Conservation (phyloP, 371 early-diverging fungal species). For the Mortierella sp. region DNA sequence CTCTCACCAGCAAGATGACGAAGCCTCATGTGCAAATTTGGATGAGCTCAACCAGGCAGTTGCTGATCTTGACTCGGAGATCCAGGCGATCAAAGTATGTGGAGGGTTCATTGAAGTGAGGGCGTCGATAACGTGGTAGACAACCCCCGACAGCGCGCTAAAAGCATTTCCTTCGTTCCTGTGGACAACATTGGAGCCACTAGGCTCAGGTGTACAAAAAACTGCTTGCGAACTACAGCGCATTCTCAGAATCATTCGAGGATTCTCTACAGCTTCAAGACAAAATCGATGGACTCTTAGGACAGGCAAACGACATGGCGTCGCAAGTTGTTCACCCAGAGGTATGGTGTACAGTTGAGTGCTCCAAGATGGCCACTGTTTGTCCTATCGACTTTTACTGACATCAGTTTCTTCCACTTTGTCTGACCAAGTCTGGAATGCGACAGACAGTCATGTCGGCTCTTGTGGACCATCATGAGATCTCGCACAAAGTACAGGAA, state of each 20-base stretch:
- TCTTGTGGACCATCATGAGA: conserved; percentile 43
- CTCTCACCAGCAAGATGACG: neutral
- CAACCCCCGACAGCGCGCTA: too few species aligned
- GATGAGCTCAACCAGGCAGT: conserved; percentile 26
- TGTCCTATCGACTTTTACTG: neutral
- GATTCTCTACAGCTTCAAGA: conserved; percentile 42
- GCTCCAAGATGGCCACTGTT: neutral
- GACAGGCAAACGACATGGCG: conserved; percentile 31
- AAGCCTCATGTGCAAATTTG: conserved; percentile 12
- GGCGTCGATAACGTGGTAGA: too few species aligned
- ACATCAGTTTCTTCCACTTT: neutral
- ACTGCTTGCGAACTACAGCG: conserved; percentile 47
- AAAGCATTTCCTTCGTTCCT: neutral
- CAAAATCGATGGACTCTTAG: conserved; percentile 33
- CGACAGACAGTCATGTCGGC: conserved; percentile 48
- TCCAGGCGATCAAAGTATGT: conserved; percentile 46
- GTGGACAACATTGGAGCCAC: neutral
- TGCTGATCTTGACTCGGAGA: conserved; percentile 30
- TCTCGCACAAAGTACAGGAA: conserved; percentile 47
- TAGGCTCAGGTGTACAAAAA: conserved; percentile 52
- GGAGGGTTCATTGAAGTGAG: neutral
- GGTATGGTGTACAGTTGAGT: conserved; percentile 7
- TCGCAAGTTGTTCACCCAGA: conserved; percentile 31
- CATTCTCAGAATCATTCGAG: conserved; percentile 46
- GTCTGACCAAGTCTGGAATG: conserved; percentile 25